These are phyloP conservation scores for Phytophthora fragariaefolia DNA, from an alignment of 352 stramenopile species.

Conservation along the genomic window DNA sequence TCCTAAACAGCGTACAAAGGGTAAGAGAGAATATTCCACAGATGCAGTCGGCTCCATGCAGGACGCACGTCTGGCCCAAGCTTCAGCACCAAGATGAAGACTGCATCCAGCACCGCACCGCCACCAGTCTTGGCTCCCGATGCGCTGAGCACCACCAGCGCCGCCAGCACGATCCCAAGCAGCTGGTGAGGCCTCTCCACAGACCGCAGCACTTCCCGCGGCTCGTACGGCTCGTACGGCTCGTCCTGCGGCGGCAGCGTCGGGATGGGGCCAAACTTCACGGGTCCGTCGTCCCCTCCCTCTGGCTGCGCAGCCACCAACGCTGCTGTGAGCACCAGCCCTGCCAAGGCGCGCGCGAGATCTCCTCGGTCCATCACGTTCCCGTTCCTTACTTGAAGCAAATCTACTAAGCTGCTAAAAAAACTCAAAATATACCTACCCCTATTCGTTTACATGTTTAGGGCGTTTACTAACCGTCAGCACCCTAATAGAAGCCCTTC, in stretches of 20 bases:
- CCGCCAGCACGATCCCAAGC: conserved; percentile 37
- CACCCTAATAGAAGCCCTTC: too few species aligned
- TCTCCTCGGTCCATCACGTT: conserved; percentile 9
- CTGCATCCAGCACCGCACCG: conserved; percentile 91
- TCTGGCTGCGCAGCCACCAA: conserved; percentile 9
- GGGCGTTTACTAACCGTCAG: too few species aligned
- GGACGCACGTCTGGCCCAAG: conserved; percentile 78
- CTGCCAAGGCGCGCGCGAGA: conserved; percentile 14
- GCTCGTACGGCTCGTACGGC: conserved; percentile 23
- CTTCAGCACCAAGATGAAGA: conserved; percentile 93
- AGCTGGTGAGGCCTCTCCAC: conserved; percentile 35
- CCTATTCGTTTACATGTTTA: too few species aligned
- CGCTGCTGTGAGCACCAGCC: conserved; percentile 10
- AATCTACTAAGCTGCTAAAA: conserved; percentile 17
- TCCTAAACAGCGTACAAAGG: conserved; percentile 28
- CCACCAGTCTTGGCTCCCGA: conserved; percentile 79
- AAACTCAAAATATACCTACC: too few species aligned
- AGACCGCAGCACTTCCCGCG: conserved; percentile 24
- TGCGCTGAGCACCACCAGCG: conserved; percentile 69
- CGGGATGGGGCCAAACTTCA: conserved; percentile 35
- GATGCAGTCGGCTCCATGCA: not conserved
- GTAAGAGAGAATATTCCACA: conserved; percentile 1
- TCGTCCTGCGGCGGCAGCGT: conserved; percentile 27
- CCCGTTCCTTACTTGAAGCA: conserved; percentile 21
- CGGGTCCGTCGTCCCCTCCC: conserved; percentile 20